These are phyloP conservation scores for Capronia epimyces DNA, from an alignment of 2,329 filamentous ascomycete genomes.

Conservation along the genomic window DNA sequence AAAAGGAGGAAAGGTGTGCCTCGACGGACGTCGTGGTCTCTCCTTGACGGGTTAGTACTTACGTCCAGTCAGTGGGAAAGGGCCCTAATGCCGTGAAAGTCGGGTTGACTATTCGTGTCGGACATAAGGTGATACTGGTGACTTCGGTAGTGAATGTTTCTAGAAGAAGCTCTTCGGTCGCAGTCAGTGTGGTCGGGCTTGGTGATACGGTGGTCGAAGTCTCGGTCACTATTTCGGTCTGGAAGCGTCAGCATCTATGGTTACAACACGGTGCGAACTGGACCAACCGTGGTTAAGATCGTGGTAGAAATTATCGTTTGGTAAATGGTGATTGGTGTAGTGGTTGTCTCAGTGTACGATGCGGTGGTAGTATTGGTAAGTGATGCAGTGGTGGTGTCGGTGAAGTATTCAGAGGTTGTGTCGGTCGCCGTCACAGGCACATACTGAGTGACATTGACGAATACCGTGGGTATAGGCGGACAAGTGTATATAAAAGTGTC, in stretches of 20 bases:
- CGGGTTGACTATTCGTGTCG: slow-evolving; percentile 31
- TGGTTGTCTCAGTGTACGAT: slow-evolving; percentile 7
- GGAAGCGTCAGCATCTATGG: neutral
- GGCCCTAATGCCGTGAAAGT: slow-evolving; percentile 30
- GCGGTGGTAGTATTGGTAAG: neutral
- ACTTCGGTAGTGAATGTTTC: slow-evolving; percentile 11
- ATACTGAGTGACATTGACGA: slow-evolving; percentile 17
- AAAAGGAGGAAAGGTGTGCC: neutral
- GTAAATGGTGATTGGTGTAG: slow-evolving; percentile 21
- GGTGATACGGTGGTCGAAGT: slow-evolving; percentile 12
- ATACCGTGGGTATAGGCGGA: slow-evolving; percentile 19
- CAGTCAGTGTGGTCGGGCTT: slow-evolving; percentile 10
- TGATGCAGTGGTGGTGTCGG: slow-evolving; percentile 4
- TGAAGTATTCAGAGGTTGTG: slow-evolving; percentile 5
- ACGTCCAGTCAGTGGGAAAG: slow-evolving; percentile 31
- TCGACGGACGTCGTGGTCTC: too few species aligned
- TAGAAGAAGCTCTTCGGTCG: slow-evolving; percentile 15
- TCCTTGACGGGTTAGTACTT: slow-evolving; percentile 7
- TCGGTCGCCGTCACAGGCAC: slow-evolving; percentile 11
- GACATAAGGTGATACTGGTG: slow-evolving; percentile 29
- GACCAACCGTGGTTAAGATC: slow-evolving; percentile 16
- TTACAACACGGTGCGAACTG: neutral
- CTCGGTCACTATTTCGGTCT: slow-evolving; percentile 19
- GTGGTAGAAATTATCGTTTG: slow-evolving; percentile 24
- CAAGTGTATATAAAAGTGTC: slow-evolving; percentile 15